A percentile compares a stretch with the other conserved stretches of the same genome.
Evolutionary conservation across 208 protist species (phyloP).

Genomic region (Leptomonas seymouri): DNA sequence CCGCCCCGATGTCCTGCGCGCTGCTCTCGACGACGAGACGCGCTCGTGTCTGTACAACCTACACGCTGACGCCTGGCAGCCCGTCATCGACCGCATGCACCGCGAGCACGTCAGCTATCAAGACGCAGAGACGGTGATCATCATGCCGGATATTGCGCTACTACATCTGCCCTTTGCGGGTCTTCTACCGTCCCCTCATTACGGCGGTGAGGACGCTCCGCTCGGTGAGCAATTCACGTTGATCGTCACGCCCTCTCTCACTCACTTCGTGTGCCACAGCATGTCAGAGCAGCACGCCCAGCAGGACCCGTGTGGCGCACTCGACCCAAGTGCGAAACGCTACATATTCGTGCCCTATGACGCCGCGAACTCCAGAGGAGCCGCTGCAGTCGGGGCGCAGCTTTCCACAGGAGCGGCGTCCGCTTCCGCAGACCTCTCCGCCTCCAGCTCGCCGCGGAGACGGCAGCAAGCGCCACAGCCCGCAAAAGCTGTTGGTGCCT

Average conservation of each 20-base stretch:
- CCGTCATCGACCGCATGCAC: slow-evolving; percentile 52
- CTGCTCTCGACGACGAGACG: slow-evolving; percentile 41
- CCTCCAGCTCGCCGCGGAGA: slow-evolving; percentile 1
- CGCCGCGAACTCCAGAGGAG: not conserved
- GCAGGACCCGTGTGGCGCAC: slow-evolving; percentile 12
- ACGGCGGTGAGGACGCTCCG: slow-evolving; percentile 40
- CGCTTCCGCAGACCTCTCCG: not conserved
- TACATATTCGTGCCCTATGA: slow-evolving; percentile 38
- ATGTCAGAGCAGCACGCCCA: slow-evolving; percentile 27
- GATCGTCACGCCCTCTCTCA: slow-evolving; percentile 69
- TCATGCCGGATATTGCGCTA: slow-evolving; percentile 80
- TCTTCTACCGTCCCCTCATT: slow-evolving; percentile 52
- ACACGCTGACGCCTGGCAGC: slow-evolving; percentile 81
- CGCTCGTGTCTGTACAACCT: slow-evolving; percentile 52
- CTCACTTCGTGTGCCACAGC: slow-evolving; percentile 55
- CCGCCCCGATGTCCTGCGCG: slow-evolving; percentile 15
- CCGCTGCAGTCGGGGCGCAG: not conserved
- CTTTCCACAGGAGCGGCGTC: too few species aligned
- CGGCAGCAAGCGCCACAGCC: slow-evolving; percentile 1
- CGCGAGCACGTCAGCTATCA: slow-evolving; percentile 36
- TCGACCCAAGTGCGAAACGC: slow-evolving; percentile 26
- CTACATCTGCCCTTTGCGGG: slow-evolving; percentile 78
- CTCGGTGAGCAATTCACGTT: slow-evolving; percentile 66
- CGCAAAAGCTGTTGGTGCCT: not conserved
- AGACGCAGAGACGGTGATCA: slow-evolving; percentile 64